Evolutionary conservation across 257 asterid genomes (phyloP).

Genomic region (Eustoma russellianum): DNA sequence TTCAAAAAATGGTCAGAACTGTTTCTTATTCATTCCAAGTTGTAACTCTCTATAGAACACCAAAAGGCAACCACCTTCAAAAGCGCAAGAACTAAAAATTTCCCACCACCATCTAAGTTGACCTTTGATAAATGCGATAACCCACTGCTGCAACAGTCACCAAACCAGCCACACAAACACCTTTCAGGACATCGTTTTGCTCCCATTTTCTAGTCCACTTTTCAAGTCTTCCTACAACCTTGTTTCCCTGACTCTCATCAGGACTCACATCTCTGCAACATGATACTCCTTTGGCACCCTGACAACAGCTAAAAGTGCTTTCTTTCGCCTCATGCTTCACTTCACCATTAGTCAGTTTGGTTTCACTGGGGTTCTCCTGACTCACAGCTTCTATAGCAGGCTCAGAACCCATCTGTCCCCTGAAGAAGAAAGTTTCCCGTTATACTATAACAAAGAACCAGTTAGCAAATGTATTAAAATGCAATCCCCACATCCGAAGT

Average conservation of each 20-base stretch:
- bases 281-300: slow-evolving; percentile 64
- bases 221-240: slow-evolving; percentile 25
- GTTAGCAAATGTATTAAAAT: not conserved
- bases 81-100: no score
- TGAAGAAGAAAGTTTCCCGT: slow-evolving; percentile 12
- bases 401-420: slow-evolving; percentile 80
- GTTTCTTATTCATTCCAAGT: no score
- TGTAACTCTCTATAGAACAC: no score
- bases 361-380: slow-evolving; percentile 39
- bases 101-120: slow-evolving; percentile 6
- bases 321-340: slow-evolving; percentile 31
- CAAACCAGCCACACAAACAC: slow-evolving; percentile 60
- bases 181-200: slow-evolving; percentile 60
- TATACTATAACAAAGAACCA: not conserved
- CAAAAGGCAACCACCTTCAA: no score
- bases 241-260: slow-evolving; percentile 33
- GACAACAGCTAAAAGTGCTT: slow-evolving; percentile 67
- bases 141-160: slow-evolving; percentile 71
- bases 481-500: not conserved
- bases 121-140: slow-evolving; percentile 45
- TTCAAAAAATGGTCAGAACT: no score
- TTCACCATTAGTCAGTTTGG: slow-evolving; percentile 20
- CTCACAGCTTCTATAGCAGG: slow-evolving; percentile 40
- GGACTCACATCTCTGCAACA: slow-evolving; percentile 61
- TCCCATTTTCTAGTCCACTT: slow-evolving; percentile 58